These are phyloP conservation scores for Penstemon barbatus DNA, from an alignment of 257 asterid genomes.

Conservation along the genomic window DNA sequence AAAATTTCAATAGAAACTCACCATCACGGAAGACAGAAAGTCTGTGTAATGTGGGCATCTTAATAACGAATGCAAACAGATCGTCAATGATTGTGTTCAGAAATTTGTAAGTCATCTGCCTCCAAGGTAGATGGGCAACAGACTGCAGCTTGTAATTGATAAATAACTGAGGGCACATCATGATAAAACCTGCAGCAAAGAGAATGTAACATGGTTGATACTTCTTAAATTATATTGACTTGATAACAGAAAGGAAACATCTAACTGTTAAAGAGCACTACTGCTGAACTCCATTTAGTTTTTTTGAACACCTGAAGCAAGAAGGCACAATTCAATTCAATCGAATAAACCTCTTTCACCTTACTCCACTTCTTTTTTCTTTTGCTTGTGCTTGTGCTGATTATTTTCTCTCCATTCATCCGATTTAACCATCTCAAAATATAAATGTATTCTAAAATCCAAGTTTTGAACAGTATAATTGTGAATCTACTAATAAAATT, in stretches of 20 bases:
- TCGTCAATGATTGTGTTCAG: constrained; percentile 95
- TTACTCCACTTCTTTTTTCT: neutral
- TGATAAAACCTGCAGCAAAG: constrained; percentile 74
- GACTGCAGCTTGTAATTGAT: constrained; percentile 91
- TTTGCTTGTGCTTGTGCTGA: neutral
- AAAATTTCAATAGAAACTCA: constrained; percentile 40
- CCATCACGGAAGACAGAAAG: constrained; percentile 99
- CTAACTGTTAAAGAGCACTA: constrained; percentile 9
- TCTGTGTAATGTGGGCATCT: constrained; percentile 93
- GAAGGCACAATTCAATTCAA: constrained; percentile 8
- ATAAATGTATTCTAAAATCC: neutral
- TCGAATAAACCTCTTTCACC: neutral
- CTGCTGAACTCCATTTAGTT: neutral
- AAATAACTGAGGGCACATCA: constrained; percentile 99
- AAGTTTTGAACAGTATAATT: neutral
- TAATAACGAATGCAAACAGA: constrained; percentile 94
- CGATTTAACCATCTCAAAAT: neutral
- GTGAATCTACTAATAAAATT: neutral
- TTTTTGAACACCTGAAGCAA: neutral
- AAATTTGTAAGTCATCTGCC: constrained; percentile 99
- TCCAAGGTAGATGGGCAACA: constrained; percentile 98
- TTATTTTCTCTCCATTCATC: neutral
- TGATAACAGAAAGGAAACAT: neutral
- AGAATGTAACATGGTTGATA: constrained; percentile 5
- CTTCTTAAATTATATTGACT: neutral